Conservation (phyloP, 352 stramenopile species). For the Globisporangium megalacanthum region DNA sequence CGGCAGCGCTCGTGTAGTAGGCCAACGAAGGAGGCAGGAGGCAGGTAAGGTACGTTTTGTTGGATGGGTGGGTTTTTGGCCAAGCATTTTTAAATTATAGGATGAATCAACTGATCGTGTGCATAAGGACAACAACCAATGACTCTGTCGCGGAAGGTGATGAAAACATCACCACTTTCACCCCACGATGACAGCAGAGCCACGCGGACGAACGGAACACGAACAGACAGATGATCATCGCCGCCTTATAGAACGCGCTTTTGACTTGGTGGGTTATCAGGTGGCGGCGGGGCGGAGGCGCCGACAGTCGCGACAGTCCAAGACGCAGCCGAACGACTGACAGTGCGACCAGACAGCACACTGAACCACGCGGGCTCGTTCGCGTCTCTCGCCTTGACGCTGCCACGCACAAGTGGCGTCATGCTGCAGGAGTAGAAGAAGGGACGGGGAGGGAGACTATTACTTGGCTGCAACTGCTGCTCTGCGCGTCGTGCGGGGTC, state of each 20-base stretch:
- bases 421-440: slow-evolving; percentile 2
- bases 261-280: background rate
- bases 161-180: no score
- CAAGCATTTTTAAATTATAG: background rate
- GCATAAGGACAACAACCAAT: background rate
- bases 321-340: background rate
- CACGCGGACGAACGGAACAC: no score
- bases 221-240: no score
- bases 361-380: no score
- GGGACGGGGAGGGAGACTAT: background rate
- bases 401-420: no score
- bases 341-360: no score
- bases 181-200: no score
- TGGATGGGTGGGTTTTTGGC: background rate
- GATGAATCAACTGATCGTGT: background rate
- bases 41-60: background rate
- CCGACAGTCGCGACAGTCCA: background rate
- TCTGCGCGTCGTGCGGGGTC: background rate
- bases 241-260: background rate
- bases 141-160: background rate
- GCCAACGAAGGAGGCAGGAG: no score
- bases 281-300: background rate
- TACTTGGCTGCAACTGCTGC: slow-evolving; percentile 1
- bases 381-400: no score
- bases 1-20: slow-evolving; percentile 28